Percentiles rank a stretch among this genome's conserved stretches.
phyloP scores from a whole-genome alignment of 495 filamentous ascomycete species.

The Penicillium atrosanguineum region DNA sequence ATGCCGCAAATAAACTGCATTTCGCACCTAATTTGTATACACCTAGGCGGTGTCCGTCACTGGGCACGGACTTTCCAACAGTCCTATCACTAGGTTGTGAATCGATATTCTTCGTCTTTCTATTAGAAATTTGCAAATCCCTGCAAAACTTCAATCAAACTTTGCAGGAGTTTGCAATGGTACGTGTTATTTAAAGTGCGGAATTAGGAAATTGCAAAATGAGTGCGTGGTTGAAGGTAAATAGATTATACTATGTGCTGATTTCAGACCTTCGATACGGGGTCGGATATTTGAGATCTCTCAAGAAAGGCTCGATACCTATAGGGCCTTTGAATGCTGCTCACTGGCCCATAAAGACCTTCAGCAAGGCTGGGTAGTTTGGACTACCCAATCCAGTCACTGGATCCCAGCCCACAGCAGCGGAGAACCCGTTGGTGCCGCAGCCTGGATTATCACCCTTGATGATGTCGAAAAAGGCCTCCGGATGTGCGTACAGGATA shows the following conservation, averaged over 20 bases:
- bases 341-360: constrained; percentile 38
- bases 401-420: constrained; percentile 59
- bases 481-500: constrained; percentile 58
- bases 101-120: too few species aligned
- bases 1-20: too few species aligned
- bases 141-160: too few species aligned
- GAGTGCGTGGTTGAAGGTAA: too few species aligned
- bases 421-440: constrained; percentile 52
- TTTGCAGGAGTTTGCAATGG: too few species aligned
- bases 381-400: constrained; percentile 62
- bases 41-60: not conserved
- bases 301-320: not conserved
- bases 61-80: too few species aligned
- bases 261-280: too few species aligned
- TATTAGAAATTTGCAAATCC: too few species aligned
- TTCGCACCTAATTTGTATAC: not conserved
- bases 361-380: constrained; percentile 49
- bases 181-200: not conserved
- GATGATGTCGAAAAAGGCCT: constrained; percentile 60
- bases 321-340: not conserved
- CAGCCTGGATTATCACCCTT: constrained; percentile 59
- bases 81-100: too few species aligned
- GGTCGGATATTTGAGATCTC: not conserved
- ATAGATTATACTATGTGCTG: too few species aligned
- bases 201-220: too few species aligned